Base-by-base conservation (phyloP, 306 rosid species). In the Dryas octopetala region DNA sequence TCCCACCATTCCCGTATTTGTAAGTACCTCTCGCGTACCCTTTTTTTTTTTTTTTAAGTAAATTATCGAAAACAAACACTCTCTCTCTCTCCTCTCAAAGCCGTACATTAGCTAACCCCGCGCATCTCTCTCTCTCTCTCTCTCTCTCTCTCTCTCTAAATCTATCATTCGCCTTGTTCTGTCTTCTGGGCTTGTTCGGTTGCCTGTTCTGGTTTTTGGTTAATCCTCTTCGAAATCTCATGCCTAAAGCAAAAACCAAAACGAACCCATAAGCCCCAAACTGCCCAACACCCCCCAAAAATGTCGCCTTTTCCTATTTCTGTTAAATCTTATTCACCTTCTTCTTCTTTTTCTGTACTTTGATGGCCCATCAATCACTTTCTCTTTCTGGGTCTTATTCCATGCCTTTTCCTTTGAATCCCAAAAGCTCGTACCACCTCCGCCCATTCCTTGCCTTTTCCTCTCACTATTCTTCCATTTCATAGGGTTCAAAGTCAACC, bases 401-500 rank as follows among this genome's bases (percentile, higher is more conserved):
- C 10, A 71, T 75, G 40, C 76, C 53, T 66, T 53, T 19, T 7
- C 50, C 61, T 86, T 75, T 77, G 79, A 85, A 82, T 91, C 82
- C 19, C 76, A 4, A 53, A 23, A 45, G 66, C 78, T 74, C 73
- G 75, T 52, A 12, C 5, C 66, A 73, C 47, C 68, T 60, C 83
- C 73, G 76, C 86, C n/a, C n/a, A 12, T 66, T 44, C 14, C 47
- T 59, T 76, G 59, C 48, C 55, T 69, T 49, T 58, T 19, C 4
- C 6, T 65, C 59, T 8, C 5, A 14, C 26, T 48, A 38, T 26
- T 49, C 40, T 83, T 72, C 66, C 48, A 13, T 65, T 54, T 48
- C 17, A 13, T 58, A 17, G 54, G 69, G 14, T 80, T 78, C 52
- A 69, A 66, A 60, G 92, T 88, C 93, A 82, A 82, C 62, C 38